A percentile compares a stretch with the other conserved stretches of the same genome.
phyloP scores from a whole-genome alignment of 2,329 filamentous ascomycete genomes.

The Aspergillus sp. region DNA sequence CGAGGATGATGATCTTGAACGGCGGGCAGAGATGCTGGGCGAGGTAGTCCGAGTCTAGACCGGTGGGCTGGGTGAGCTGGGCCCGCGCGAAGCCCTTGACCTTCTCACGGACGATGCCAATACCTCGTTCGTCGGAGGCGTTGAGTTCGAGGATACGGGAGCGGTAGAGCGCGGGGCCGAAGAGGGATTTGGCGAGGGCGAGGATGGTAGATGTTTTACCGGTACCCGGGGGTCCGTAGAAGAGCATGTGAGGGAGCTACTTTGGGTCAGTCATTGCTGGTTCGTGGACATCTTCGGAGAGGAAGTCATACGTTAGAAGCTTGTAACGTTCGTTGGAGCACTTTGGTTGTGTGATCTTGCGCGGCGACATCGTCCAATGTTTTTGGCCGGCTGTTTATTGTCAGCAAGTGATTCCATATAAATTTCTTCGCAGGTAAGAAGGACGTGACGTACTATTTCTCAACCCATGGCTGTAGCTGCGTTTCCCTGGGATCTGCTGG shows the following conservation, averaged over 20 bases:
- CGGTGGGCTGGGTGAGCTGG: conserved; percentile 76
- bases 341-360: conserved; percentile 92
- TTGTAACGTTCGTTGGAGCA: conserved; percentile 86
- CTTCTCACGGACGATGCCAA: conserved; percentile 92
- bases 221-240: conserved; percentile 94
- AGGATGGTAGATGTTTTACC: conserved; percentile 98
- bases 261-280: not conserved
- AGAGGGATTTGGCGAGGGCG: conserved; percentile 92
- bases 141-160: conserved; percentile 97
- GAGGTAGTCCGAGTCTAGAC: conserved; percentile 53
- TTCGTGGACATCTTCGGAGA: not conserved
- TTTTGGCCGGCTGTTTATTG: conserved; percentile 66
- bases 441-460: conserved; percentile 70
- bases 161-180: conserved; percentile 87
- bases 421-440: not conserved
- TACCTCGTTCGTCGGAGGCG: conserved; percentile 96
- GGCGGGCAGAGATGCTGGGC: conserved; percentile 82
- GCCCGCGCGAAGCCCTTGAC: conserved; percentile 97
- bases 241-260: conserved; percentile 94
- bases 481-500: conserved; percentile 54
- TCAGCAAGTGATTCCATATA: conserved; percentile 1
- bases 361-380: conserved; percentile 89
- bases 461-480: conserved; percentile 76
- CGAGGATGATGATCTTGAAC: conserved; percentile 97
- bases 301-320: conserved; percentile 65